These are phyloP conservation scores for Geotrichum restrictum DNA, from an alignment of 1,139 yeast genomes.

Conservation along the genomic window DNA sequence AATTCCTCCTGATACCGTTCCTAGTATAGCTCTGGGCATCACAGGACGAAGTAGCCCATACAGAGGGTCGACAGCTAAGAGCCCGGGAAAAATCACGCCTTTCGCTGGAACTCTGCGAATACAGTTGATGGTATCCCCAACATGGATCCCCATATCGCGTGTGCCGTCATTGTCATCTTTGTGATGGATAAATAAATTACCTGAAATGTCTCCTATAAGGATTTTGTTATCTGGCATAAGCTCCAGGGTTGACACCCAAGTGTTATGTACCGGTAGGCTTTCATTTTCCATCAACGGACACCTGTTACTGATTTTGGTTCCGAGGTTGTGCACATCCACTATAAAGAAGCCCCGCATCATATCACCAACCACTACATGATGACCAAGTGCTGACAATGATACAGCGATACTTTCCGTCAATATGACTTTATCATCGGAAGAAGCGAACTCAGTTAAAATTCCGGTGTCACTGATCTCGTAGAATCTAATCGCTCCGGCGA, in stretches of 20 bases:
- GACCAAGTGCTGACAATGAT: neutral
- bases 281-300: neutral
- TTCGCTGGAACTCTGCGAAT: neutral
- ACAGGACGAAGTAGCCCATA: neutral
- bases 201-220: neutral
- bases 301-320: no score
- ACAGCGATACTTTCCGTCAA: neutral
- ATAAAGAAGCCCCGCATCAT: neutral
- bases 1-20: constrained; percentile 7
- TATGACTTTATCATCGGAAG: neutral
- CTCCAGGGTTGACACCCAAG: neutral
- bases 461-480: neutral
- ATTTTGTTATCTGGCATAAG: neutral
- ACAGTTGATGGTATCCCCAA: constrained; percentile 5
- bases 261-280: neutral
- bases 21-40: neutral
- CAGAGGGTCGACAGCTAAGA: neutral
- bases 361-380: neutral
- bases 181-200: neutral
- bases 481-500: neutral
- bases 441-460: neutral
- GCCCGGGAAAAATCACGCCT: neutral
- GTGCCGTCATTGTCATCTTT: neutral
- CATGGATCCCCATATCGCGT: neutral
- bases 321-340: neutral